Evolutionary conservation across 495 filamentous ascomycete species (phyloP).

Genomic region (Cenococcum geophilum): DNA sequence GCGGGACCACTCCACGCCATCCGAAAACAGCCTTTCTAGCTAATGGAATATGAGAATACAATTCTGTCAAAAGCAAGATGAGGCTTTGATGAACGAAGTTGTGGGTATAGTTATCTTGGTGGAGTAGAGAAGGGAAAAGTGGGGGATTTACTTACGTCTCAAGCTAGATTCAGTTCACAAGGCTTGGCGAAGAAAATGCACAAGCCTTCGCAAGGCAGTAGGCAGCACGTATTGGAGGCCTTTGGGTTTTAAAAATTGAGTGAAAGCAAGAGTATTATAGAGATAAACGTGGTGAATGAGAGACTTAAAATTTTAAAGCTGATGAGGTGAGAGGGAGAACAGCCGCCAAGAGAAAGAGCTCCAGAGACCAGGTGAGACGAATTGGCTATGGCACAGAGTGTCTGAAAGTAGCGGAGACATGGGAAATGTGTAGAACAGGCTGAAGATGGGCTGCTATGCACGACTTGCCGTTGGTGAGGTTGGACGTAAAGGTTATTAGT

Average conservation of each 20-base stretch:
- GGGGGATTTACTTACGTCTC: no score
- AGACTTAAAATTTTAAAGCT: slow-evolving; percentile 2
- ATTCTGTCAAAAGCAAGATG: not conserved
- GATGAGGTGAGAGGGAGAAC: slow-evolving; percentile 22
- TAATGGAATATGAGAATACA: not conserved
- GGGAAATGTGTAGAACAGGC: not conserved
- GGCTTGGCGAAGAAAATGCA: not conserved
- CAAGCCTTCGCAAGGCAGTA: not conserved
- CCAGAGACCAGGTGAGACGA: not conserved
- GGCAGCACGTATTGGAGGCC: not conserved
- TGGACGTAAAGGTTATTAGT: slow-evolving; percentile 2
- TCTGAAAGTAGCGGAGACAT: slow-evolving; percentile 1
- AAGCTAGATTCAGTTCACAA: not conserved
- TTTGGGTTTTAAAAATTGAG: not conserved
- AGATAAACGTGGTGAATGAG: not conserved
- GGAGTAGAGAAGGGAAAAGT: not conserved
- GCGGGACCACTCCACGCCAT: slow-evolving; percentile 29
- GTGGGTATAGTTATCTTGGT: not conserved
- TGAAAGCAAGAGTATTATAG: not conserved
- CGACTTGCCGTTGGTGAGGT: slow-evolving; percentile 8
- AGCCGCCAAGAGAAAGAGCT: slow-evolving; percentile 4
- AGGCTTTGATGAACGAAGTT: not conserved
- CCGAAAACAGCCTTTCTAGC: not conserved
- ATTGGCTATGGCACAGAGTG: not conserved
- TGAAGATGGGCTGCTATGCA: slow-evolving; percentile 1